Evolutionary conservation across 768 basidiomycete species (phyloP).

Genomic region (Lactarius trivialis): DNA sequence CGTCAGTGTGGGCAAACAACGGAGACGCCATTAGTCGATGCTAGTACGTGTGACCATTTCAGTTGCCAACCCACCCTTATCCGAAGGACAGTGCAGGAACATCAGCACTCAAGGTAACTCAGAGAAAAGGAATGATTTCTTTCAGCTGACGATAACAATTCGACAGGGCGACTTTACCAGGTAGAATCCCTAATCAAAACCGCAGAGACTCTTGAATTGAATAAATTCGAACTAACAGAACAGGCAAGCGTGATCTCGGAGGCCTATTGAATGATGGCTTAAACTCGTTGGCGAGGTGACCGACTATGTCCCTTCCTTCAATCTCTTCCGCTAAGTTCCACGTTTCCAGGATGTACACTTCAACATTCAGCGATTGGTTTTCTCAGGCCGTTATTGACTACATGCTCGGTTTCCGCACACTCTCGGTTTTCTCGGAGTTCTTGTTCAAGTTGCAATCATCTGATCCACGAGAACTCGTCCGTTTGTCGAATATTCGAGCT

Average conservation of each 20-base stretch:
- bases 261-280: slow-evolving; percentile 94
- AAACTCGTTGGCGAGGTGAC: slow-evolving; percentile 80
- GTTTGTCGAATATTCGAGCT: slow-evolving; percentile 81
- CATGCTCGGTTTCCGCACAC: slow-evolving; percentile 79
- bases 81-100: slow-evolving; percentile 71
- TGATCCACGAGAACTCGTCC: slow-evolving; percentile 87
- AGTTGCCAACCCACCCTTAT: not conserved
- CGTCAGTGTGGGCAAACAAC: slow-evolving; percentile 92
- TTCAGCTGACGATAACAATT: slow-evolving; percentile 5
- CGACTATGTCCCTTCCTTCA: not conserved
- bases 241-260: slow-evolving; percentile 88
- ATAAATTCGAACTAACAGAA: slow-evolving; percentile 40
- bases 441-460: slow-evolving; percentile 79
- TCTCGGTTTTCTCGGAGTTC: slow-evolving; percentile 91
- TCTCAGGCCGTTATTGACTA: slow-evolving; percentile 93
- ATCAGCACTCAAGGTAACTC: slow-evolving; percentile 82
- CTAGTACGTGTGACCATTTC: slow-evolving; percentile 47
- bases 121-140: not conserved
- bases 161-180: slow-evolving; percentile 80
- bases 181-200: slow-evolving; percentile 31
- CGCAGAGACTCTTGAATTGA: not conserved
- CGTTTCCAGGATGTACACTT: slow-evolving; percentile 65
- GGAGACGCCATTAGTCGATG: slow-evolving; percentile 91
- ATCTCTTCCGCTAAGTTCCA: slow-evolving; percentile 2
- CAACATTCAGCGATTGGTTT: slow-evolving; percentile 94